These are phyloP conservation scores for Ascosphaera aggregata DNA, from an alignment of 2,329 filamentous ascomycete genomes.

Conservation along the genomic window DNA sequence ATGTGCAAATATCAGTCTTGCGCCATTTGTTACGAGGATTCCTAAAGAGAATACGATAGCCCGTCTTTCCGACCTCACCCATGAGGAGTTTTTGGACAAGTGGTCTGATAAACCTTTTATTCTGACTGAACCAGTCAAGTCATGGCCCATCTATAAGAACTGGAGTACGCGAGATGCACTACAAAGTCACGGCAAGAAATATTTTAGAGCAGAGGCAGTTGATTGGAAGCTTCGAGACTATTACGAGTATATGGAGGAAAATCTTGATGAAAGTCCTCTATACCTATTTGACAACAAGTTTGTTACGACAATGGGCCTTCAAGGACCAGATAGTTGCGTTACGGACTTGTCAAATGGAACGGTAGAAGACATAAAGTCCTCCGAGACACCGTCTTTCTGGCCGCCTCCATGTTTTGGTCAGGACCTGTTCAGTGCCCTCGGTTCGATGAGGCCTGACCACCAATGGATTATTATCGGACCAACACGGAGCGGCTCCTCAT, in stretches of 20 bases:
- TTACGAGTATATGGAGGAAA: constrained; percentile 56
- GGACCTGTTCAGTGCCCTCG: constrained; percentile 64
- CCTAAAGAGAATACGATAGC: constrained; percentile 49
- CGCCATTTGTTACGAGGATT: constrained; percentile 45
- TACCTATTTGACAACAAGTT: constrained; percentile 84
- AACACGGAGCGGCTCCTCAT: constrained; percentile 69
- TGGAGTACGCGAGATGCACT: constrained; percentile 54
- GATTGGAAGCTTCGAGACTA: constrained; percentile 79
- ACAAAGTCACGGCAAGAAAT: constrained; percentile 36
- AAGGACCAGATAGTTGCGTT: too few relatives aligned
- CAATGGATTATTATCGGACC: constrained; percentile 88
- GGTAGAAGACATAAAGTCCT: too few relatives aligned
- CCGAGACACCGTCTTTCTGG: constrained; percentile 41
- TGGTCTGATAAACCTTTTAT: constrained; percentile 77
- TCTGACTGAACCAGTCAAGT: constrained; percentile 54
- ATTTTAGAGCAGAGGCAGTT: constrained; percentile 77
- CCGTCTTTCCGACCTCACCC: constrained; percentile 42
- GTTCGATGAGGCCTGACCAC: constrained; percentile 56
- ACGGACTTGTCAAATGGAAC: too few relatives aligned
- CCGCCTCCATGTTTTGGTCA: constrained; percentile 64
- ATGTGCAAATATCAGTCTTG: constrained; percentile 52
- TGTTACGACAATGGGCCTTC: constrained; percentile 59
- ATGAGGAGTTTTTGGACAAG: constrained; percentile 45
- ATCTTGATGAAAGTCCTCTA: constrained; percentile 63
- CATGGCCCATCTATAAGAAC: constrained; percentile 52